Percentiles rank a stretch among this genome's conserved stretches.
Conservation (phyloP, 1,284 basidiomycete genomes). For the Papiliotrema terrestris region DNA sequence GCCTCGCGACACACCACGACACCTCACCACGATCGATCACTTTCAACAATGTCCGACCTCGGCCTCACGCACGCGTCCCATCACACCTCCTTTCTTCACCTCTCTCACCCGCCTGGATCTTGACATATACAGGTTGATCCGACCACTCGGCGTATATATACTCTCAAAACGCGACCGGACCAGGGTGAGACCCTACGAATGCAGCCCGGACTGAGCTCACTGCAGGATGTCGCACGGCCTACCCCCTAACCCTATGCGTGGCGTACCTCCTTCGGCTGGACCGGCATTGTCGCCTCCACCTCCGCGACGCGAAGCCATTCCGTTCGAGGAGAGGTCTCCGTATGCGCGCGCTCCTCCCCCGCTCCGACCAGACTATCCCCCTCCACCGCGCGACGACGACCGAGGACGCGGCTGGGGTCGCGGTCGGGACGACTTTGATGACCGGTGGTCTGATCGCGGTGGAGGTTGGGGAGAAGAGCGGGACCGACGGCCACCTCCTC, state of each 20-base stretch:
- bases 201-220: neutral
- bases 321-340: conserved; percentile 10
- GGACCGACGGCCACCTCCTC: conserved; percentile 16
- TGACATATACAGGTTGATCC: no score
- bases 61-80: no score
- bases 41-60: no score
- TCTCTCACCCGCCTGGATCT: no score
- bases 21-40: no score
- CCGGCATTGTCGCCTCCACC: neutral
- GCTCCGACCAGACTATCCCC: conserved; percentile 26
- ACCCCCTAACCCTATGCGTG: neutral
- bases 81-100: no score
- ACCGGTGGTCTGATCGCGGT: neutral
- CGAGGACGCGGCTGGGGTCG: conserved; percentile 11
- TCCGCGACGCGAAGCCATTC: neutral
- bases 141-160: no score
- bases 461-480: conserved; percentile 5
- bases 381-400: conserved; percentile 10
- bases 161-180: no score
- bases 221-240: neutral
- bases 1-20: no score
- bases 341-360: conserved; percentile 37
- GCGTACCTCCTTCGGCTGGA: neutral
- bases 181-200: neutral
- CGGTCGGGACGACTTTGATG: neutral